phyloP scores from a whole-genome alignment of 352 stramenopile genomes.

The Phytophthora constricta region DNA sequence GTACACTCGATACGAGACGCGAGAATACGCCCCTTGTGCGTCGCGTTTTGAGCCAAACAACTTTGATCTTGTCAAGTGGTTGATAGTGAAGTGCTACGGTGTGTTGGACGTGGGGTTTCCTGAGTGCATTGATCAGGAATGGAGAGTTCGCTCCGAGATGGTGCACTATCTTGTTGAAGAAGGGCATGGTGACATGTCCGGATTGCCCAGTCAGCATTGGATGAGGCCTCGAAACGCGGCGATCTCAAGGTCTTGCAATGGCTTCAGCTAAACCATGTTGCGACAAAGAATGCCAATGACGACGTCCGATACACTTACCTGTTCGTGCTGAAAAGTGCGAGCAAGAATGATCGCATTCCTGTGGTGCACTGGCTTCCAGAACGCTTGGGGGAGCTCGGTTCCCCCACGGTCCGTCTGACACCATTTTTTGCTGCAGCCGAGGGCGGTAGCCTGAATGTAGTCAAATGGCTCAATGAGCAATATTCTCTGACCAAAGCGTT shows the following conservation, averaged over 20 bases:
- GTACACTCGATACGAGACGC: neutral
- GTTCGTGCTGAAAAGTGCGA: neutral
- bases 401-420: neutral
- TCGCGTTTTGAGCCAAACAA: neutral
- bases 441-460: neutral
- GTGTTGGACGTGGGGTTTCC: neutral
- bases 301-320: neutral
- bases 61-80: neutral
- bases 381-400: neutral
- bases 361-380: neutral
- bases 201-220: neutral
- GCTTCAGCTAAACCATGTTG: neutral
- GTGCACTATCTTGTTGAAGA: neutral
- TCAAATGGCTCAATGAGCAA: neutral
- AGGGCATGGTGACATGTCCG: neutral
- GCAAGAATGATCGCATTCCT: neutral
- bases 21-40: neutral
- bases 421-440: neutral
- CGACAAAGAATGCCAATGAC: neutral
- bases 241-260: neutral
- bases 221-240: neutral
- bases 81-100: neutral
- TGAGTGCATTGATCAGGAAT: neutral
- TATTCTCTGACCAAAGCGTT: neutral
- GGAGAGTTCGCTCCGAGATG: neutral